phyloP scores from a whole-genome alignment of 352 stramenopile genomes.

The Globisporangium canariense region DNA sequence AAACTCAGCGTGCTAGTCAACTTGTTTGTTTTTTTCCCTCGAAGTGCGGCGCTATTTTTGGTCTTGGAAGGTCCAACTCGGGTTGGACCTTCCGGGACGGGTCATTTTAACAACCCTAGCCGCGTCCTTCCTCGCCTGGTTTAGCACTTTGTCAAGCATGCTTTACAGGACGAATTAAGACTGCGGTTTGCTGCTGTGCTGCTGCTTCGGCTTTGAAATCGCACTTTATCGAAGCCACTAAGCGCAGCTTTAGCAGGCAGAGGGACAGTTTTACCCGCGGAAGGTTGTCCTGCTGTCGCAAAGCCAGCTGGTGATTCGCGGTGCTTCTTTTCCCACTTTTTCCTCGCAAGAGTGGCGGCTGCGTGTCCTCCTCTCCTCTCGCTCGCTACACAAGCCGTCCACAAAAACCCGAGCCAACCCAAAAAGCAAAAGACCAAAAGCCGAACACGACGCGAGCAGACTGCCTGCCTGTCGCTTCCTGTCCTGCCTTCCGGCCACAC shows the following conservation, averaged over 20 bases:
- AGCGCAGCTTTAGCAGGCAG: not conserved
- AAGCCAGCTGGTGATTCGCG: not conserved
- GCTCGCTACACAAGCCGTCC: not conserved
- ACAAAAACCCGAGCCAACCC: not conserved
- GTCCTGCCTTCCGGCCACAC: too few species aligned
- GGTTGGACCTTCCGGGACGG: conserved; percentile 10
- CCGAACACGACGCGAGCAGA: not conserved
- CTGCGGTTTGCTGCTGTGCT: not conserved
- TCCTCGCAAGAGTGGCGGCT: not conserved
- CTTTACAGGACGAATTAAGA: not conserved
- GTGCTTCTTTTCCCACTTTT: not conserved
- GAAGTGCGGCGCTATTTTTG: conserved; percentile 2
- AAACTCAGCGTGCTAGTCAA: not conserved
- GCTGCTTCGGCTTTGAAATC: not conserved
- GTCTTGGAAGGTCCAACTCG: conserved; percentile 10
- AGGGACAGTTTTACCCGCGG: conserved; percentile 2
- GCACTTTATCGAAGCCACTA: not conserved
- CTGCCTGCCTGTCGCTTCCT: not conserved
- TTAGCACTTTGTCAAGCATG: not conserved
- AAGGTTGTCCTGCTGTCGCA: not conserved
- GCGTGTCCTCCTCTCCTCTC: conserved; percentile 10
- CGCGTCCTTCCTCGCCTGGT: not conserved
- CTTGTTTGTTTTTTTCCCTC: not conserved
- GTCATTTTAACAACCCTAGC: not conserved
- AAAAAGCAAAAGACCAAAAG: not conserved